Percentiles rank a stretch among this genome's conserved stretches.
phyloP scores from a whole-genome alignment of 352 stramenopile genomes.

The Blastocystis sp. region DNA sequence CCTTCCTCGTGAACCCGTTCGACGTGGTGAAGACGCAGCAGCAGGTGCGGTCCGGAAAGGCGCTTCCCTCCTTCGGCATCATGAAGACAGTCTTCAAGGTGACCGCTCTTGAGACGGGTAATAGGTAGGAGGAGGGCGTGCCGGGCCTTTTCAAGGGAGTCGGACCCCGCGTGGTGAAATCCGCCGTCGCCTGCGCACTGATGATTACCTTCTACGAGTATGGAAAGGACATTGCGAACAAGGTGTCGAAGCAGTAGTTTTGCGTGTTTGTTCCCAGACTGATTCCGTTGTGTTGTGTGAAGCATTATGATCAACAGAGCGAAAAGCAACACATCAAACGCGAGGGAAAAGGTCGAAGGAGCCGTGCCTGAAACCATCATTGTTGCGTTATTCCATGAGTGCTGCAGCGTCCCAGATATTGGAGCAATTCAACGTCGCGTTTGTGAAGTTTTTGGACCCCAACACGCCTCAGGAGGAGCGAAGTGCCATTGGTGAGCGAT shows the following conservation, averaged over 20 bases:
- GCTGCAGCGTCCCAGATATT: slow-evolving; percentile 33
- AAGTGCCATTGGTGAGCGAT: slow-evolving; percentile 59
- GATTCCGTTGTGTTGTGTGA: background rate
- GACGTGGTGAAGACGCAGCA: slow-evolving; percentile 70
- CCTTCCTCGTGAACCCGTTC: slow-evolving; percentile 70
- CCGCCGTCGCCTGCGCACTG: slow-evolving; percentile 54
- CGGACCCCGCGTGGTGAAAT: slow-evolving; percentile 65
- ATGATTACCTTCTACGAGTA: slow-evolving; percentile 70
- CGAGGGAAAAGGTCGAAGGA: no score
- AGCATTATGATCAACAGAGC: no score
- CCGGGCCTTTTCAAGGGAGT: slow-evolving; percentile 64
- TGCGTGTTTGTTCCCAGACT: slow-evolving; percentile 42
- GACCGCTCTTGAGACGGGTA: background rate
- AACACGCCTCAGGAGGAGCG: slow-evolving; percentile 48
- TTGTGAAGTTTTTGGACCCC: slow-evolving; percentile 49
- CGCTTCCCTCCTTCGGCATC: slow-evolving; percentile 67
- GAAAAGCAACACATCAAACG: no score
- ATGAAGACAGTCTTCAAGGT: slow-evolving; percentile 59
- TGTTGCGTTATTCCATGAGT: background rate
- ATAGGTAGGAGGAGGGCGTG: slow-evolving; percentile 51
- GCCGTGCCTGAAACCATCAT: background rate
- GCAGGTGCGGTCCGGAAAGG: slow-evolving; percentile 68
- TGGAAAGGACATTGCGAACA: slow-evolving; percentile 60
- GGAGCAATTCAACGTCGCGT: slow-evolving; percentile 55
- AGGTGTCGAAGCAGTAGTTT: slow-evolving; percentile 20